These are phyloP conservation scores for Paecilomyces formosus DNA, from an alignment of 2,329 filamentous ascomycete species.

Conservation along the genomic window DNA sequence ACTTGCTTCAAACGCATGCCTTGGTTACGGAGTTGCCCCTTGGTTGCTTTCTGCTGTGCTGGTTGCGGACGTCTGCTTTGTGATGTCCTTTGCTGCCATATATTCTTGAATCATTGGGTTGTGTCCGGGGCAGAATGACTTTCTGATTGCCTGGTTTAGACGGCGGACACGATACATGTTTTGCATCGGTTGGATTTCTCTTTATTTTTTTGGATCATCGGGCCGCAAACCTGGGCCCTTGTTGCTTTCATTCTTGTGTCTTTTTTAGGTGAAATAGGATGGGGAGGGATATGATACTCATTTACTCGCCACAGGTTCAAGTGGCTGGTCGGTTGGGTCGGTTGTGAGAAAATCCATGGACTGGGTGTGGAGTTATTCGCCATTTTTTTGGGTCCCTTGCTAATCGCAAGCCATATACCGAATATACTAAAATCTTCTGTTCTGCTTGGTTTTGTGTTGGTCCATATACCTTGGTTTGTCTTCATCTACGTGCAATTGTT, in stretches of 20 bases:
- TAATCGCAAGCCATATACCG: constrained; percentile 21
- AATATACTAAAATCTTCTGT: constrained; percentile 13
- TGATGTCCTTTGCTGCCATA: constrained; percentile 10
- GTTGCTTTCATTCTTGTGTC: constrained; percentile 12
- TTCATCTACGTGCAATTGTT: constrained; percentile 8
- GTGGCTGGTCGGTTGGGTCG: constrained; percentile 21
- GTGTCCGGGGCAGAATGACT: constrained; percentile 26
- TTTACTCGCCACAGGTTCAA: constrained; percentile 18
- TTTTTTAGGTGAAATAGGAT: constrained; percentile 21
- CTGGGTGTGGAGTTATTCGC: constrained; percentile 30
- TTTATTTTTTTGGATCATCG: constrained; percentile 19
- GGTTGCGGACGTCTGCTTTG: constrained; percentile 13
- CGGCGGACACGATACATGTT: constrained; percentile 39
- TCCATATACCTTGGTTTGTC: constrained; percentile 12
- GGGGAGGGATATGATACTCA: constrained; percentile 22
- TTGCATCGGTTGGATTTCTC: constrained; percentile 35
- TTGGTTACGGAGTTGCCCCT: constrained; percentile 29
- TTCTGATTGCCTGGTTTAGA: constrained; percentile 31
- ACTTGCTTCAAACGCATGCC: constrained; percentile 28
- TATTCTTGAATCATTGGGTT: constrained; percentile 20
- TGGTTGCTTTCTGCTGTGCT: constrained; percentile 22
- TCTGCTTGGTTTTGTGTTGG: neutral
- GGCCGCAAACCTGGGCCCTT: constrained; percentile 4
- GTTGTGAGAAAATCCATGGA: constrained; percentile 26
- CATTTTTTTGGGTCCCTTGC: constrained; percentile 19